phyloP scores from a whole-genome alignment of 1,284 basidiomycete genomes.

The Amylostereum chailletii region DNA sequence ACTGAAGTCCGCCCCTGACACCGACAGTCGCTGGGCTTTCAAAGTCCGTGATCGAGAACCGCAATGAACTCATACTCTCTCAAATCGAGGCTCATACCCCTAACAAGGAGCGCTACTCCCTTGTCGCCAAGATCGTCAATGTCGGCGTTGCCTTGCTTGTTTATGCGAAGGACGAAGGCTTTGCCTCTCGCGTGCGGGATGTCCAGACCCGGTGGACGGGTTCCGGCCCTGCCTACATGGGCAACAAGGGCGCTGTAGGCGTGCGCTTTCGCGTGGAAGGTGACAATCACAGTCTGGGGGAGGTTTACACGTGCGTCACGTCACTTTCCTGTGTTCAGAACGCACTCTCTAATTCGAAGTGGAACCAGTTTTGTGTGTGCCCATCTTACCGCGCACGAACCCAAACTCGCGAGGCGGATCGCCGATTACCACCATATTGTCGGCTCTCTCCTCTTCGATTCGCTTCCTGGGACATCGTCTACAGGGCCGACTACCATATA shows the following conservation, averaged over 20 bases:
- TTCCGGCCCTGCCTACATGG: constrained; percentile 73
- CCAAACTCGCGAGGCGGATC: constrained; percentile 65
- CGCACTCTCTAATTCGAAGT: constrained; percentile 9
- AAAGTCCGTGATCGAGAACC: constrained; percentile 48
- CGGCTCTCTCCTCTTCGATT: constrained; percentile 70
- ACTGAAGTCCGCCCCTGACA: background rate
- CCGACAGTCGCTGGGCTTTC: constrained; percentile 54
- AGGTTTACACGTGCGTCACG: constrained; percentile 73
- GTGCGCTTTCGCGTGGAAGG: constrained; percentile 70
- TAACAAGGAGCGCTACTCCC: constrained; percentile 58
- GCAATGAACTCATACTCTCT: constrained; percentile 54
- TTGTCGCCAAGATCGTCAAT: constrained; percentile 69
- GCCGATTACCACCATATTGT: constrained; percentile 81
- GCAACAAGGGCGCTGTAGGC: constrained; percentile 94
- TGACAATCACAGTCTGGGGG: constrained; percentile 48
- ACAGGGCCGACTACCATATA: constrained; percentile 54
- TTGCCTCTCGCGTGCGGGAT: constrained; percentile 53
- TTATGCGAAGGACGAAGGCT: constrained; percentile 65
- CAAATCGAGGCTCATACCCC: constrained; percentile 64
- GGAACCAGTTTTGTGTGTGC: constrained; percentile 78
- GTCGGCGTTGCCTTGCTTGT: constrained; percentile 77
- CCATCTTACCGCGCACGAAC: constrained; percentile 83
- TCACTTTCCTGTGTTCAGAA: background rate
- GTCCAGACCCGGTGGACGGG: constrained; percentile 74
- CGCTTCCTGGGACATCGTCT: constrained; percentile 34